phyloP scores from a whole-genome alignment of 805 yeast genomes.

The Metschnikowia colocasiae region DNA sequence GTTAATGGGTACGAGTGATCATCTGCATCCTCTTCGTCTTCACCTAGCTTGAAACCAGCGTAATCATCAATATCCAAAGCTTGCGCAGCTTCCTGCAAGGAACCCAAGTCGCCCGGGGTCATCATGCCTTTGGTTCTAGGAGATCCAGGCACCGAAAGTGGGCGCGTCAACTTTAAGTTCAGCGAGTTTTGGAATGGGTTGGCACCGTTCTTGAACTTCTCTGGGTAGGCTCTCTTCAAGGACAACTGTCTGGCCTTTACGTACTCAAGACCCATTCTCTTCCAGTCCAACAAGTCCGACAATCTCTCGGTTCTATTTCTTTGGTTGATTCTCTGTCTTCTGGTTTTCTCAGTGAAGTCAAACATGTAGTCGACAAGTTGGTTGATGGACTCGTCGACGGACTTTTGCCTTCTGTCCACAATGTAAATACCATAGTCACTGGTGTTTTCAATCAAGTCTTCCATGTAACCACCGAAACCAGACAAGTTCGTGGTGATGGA shows the following conservation, averaged over 20 bases:
- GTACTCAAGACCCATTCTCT: slow-evolving; percentile 95
- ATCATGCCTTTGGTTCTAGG: slow-evolving; percentile 78
- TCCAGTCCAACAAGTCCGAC: slow-evolving; percentile 93
- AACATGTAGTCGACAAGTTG: slow-evolving; percentile 88
- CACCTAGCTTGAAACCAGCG: slow-evolving; percentile 50
- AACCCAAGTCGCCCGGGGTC: slow-evolving; percentile 99
- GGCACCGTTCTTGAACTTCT: slow-evolving; percentile 56
- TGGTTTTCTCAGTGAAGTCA: slow-evolving; percentile 80
- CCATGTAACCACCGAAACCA: slow-evolving; percentile 99
- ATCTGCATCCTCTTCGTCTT: slow-evolving; percentile 37
- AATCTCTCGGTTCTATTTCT: slow-evolving; percentile 95
- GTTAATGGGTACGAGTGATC: slow-evolving; percentile 43
- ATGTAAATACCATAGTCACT: slow-evolving; percentile 95
- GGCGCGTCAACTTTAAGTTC: slow-evolving; percentile 76
- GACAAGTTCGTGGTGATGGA: slow-evolving; percentile 93
- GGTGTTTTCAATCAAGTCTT: slow-evolving; percentile 90
- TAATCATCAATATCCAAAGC: slow-evolving; percentile 72
- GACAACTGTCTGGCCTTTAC: slow-evolving; percentile 92
- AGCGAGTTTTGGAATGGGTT: slow-evolving; percentile 44
- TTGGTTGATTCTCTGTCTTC: slow-evolving; percentile 97
- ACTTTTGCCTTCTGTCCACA: slow-evolving; percentile 89
- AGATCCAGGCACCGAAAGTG: slow-evolving; percentile 95
- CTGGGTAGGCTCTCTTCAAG: slow-evolving; percentile 90
- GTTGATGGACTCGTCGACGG: slow-evolving; percentile 88
- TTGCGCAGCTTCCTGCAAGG: slow-evolving; percentile 84